Percentiles rank a stretch among this genome's conserved stretches.
phyloP scores from a whole-genome alignment of 495 filamentous ascomycete species.

The Sphaerosporella brunnea region DNA sequence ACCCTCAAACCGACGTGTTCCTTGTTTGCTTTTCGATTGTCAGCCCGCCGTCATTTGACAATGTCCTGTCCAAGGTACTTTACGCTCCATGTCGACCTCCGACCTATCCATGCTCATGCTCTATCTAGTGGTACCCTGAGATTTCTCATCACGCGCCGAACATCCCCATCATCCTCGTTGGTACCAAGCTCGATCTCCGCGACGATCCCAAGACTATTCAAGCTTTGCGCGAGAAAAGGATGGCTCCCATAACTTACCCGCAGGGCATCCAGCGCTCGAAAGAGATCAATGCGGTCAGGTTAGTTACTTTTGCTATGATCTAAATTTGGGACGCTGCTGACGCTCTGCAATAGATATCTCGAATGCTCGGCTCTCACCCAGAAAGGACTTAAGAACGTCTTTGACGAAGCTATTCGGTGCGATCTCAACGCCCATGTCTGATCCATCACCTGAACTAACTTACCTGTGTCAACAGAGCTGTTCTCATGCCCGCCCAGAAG shows the following conservation, averaged over 20 bases:
- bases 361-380: slow-evolving; percentile 98
- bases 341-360: slow-evolving; percentile 54
- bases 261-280: slow-evolving; percentile 69
- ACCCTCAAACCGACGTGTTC: slow-evolving; percentile 96
- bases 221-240: slow-evolving; percentile 61
- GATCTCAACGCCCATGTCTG: neutral
- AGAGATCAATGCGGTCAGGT: slow-evolving; percentile 56
- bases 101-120: neutral
- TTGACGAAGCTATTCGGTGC: slow-evolving; percentile 91
- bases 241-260: slow-evolving; percentile 83
- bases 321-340: neutral
- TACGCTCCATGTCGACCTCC: neutral
- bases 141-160: slow-evolving; percentile 91
- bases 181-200: slow-evolving; percentile 89
- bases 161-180: slow-evolving; percentile 91
- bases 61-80: slow-evolving; percentile 84
- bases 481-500: slow-evolving; percentile 21
- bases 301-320: neutral
- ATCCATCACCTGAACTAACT: neutral
- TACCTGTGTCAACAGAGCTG: slow-evolving; percentile 15
- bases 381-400: slow-evolving; percentile 89
- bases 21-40: slow-evolving; percentile 97
- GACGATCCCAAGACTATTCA: slow-evolving; percentile 72
- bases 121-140: slow-evolving; percentile 72
- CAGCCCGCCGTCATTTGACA: slow-evolving; percentile 92